A percentile compares a stretch with the other conserved stretches of the same genome.
These are phyloP conservation scores for Entomortierella chlamydospora DNA, from an alignment of 192 early-diverging fungal species.

Conservation along the genomic window DNA sequence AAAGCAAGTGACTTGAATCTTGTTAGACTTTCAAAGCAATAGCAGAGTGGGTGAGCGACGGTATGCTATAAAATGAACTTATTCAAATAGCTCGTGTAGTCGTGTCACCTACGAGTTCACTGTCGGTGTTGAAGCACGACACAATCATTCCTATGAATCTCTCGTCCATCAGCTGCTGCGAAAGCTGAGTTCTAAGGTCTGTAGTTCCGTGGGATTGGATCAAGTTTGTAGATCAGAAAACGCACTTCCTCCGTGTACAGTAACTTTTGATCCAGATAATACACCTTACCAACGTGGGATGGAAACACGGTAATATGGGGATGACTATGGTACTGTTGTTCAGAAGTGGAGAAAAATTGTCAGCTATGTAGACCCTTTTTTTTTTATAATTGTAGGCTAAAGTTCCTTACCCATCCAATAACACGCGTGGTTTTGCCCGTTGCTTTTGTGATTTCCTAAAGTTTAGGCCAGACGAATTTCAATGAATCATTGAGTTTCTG, in stretches of 20 bases:
- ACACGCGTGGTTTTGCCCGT: conserved; percentile 55
- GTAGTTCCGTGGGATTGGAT: background rate
- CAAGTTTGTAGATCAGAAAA: background rate
- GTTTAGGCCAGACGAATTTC: background rate
- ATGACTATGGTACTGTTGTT: conserved; percentile 64
- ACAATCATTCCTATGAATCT: conserved; percentile 66
- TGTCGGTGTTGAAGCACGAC: conserved; percentile 60
- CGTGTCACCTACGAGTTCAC: conserved; percentile 46
- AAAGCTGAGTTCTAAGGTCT: conserved; percentile 62
- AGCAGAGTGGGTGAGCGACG: background rate
- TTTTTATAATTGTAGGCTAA: background rate
- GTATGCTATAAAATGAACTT: background rate
- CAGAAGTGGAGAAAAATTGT: background rate
- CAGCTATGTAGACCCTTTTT: background rate
- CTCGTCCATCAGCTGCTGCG: conserved; percentile 62
- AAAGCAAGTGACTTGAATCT: conserved; percentile 61
- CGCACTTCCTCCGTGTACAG: background rate
- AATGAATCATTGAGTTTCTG: background rate
- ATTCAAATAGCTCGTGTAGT: no score
- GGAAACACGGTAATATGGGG: conserved; percentile 67
- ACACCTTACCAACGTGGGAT: conserved; percentile 59
- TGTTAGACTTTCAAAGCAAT: conserved; percentile 41
- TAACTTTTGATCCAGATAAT: background rate
- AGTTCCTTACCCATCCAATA: conserved; percentile 62
- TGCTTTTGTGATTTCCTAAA: conserved; percentile 54